Evolutionary conservation across 2,329 filamentous ascomycete species (phyloP), one percentile per base, ranked within the genome.

Genomic region (Colletotrichum sojae): DNA sequence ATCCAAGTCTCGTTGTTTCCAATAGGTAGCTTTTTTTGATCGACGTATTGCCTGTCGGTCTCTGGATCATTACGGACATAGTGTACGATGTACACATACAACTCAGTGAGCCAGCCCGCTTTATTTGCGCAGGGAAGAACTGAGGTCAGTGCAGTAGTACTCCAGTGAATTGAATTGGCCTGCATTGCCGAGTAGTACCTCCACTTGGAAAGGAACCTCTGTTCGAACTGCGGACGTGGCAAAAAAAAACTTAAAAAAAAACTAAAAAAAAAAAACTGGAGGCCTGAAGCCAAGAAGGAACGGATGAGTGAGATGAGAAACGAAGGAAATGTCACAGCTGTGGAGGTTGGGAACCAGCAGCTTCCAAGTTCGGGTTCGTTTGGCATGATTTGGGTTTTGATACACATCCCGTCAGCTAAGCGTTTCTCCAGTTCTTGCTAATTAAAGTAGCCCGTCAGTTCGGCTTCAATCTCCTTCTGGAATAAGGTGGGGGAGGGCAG

Each of bases 391-490:
- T 48, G 43, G 45, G 31, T 36, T 16, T 60, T 60, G 45, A 52
- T 18, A 40, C 57, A 27, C 22, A 18, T 60, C n/a, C 57, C 57
- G 45, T 51, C 46, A 62, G 49, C 58, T 6, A 60, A 60, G 18
- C 6, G 22, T n/a, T 39, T 56, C 20, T 39, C 48, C 43, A 25
- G 48, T 39, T 64, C 60, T 48, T 31, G 54, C 20, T 46, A 27
- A 22, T 16, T 16, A 36, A 18, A 18, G 36, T 16, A 66, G 55
- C 31, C 20, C 20, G 53, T 22, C 45, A 22, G 39, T 46, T 54
- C 40, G 43, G 18, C 12, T 40, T 62, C 27, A 43, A 22, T 15
- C 31, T 31, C 36, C 13, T n/a, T 46, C 25, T 55, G 61, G 51
- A 69, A 66, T 49, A 40, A 46, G 54, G 43, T 60, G 55, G 51